Percentiles rank a stretch among this genome's conserved stretches.
These are phyloP conservation scores for Aspergillus chevalieri DNA, from an alignment of 2,329 filamentous ascomycete species.

Conservation along the genomic window DNA sequence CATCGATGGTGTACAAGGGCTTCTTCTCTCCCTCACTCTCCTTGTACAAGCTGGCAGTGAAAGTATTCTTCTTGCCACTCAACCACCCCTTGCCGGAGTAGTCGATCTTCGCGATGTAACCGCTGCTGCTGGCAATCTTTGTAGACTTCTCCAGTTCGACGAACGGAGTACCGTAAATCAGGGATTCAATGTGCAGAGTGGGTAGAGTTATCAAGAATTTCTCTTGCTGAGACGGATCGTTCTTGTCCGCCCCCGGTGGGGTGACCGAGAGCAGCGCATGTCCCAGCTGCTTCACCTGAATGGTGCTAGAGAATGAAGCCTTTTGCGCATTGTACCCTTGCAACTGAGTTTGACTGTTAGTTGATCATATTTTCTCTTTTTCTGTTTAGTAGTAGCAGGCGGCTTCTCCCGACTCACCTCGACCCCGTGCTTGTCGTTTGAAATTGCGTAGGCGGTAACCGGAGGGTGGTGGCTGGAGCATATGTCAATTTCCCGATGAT, in stretches of 20 bases:
- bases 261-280: constrained; percentile 73
- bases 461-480: constrained; percentile 72
- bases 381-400: neutral
- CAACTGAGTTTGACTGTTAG: constrained; percentile 31
- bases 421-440: constrained; percentile 77
- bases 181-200: constrained; percentile 83
- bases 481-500: neutral
- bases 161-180: constrained; percentile 69
- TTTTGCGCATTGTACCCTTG: constrained; percentile 94
- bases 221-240: constrained; percentile 43
- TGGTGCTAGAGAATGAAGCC: constrained; percentile 87
- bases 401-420: constrained; percentile 31
- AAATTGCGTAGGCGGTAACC: constrained; percentile 88
- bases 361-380: neutral
- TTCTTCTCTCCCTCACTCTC: constrained; percentile 59
- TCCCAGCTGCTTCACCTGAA: constrained; percentile 90
- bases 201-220: constrained; percentile 89
- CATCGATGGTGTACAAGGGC: constrained; percentile 71
- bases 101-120: constrained; percentile 83
- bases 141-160: constrained; percentile 82
- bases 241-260: constrained; percentile 47
- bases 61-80: constrained; percentile 90
- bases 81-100: constrained; percentile 94
- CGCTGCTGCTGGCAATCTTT: constrained; percentile 78
- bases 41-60: constrained; percentile 68